Base-by-base conservation (phyloP, 106 monocot genomes). In the Xerophyta viscosa region DNA sequence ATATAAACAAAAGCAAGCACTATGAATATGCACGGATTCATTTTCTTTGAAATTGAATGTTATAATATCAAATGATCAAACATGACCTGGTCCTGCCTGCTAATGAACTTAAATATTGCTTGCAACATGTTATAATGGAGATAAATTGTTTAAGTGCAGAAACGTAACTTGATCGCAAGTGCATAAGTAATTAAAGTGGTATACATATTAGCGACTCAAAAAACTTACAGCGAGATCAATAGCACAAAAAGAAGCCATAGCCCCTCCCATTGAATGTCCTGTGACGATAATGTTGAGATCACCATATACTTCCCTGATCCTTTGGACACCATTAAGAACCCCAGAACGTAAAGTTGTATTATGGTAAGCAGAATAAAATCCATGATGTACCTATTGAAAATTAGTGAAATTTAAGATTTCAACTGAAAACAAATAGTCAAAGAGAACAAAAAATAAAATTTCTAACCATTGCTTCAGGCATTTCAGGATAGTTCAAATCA, bases 231-330 rank as follows among this genome's bases (percentile, higher is more conserved):
- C 66, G 29, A 93, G 80, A 77, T 93, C 92, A 66, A 93, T 74
- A 4, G 92, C 92, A 60, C 92, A 93, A 48, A 93, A 93, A 22
- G 92, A 79, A 62, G 92, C 92, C 83, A 93, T 77, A 30, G 92
- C 92, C 24, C 80, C 92, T 74, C 92, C 92, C 92, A 93, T 93
- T 29, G 92, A 93, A 71, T 93, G 92, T 13, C 92, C 92, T 21
- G 77, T 80, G 19, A 93, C 80, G 27, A 87, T 77, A 31, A 93
- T 67, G 2, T 46, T 41, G 30, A 83, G 61, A 62, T 87, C 71
- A 30, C 87, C 87, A 72, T 87, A 87, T 14, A 68, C 30, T 15
- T 83, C 52, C 66, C 68, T 77, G 24, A 57, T 74, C 27, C 48
- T 71, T 57, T 70, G 46, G 21, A 93, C 68, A 49, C 72, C 92